Conservation (phyloP, 495 filamentous ascomycete species). For the Tuber indicum region DNA sequence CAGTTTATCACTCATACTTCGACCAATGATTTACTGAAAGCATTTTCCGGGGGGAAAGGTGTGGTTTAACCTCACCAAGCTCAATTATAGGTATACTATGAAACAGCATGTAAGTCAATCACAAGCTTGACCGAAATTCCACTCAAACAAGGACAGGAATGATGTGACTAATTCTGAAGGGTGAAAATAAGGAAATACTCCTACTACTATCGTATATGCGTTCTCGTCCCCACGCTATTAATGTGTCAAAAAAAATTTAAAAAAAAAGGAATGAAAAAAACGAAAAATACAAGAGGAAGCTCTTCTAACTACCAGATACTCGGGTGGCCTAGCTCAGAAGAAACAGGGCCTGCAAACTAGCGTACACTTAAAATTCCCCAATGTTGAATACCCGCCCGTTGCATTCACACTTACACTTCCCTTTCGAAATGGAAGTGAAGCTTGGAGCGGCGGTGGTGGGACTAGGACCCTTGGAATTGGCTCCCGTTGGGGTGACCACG, state of each 20-base stretch:
- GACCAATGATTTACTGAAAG: not conserved
- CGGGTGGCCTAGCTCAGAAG: not conserved
- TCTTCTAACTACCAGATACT: not conserved
- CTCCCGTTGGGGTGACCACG: not conserved
- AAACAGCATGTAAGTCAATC: not conserved
- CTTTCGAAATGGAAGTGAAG: not conserved
- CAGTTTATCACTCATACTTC: not conserved
- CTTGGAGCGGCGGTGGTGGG: not conserved
- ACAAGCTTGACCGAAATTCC: not conserved
- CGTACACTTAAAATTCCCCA: not conserved
- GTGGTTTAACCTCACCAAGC: not conserved
- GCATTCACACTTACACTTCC: not conserved
- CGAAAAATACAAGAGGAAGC: not conserved
- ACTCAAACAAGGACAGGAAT: not conserved
- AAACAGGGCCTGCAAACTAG: not conserved
- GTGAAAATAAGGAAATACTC: not conserved
- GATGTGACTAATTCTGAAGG: not conserved
- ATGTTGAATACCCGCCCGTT: not conserved
- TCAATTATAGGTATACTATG: not conserved
- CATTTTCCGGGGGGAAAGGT: not conserved
- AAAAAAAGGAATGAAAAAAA: not conserved
- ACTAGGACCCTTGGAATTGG: not conserved
- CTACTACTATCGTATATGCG: not conserved
- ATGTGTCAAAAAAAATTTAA: not conserved
- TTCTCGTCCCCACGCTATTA: not conserved